A percentile compares a stretch with the other conserved stretches of the same genome.
Evolutionary conservation across 768 basidiomycete species (phyloP).

Genomic region (Hypholoma sublateritium): DNA sequence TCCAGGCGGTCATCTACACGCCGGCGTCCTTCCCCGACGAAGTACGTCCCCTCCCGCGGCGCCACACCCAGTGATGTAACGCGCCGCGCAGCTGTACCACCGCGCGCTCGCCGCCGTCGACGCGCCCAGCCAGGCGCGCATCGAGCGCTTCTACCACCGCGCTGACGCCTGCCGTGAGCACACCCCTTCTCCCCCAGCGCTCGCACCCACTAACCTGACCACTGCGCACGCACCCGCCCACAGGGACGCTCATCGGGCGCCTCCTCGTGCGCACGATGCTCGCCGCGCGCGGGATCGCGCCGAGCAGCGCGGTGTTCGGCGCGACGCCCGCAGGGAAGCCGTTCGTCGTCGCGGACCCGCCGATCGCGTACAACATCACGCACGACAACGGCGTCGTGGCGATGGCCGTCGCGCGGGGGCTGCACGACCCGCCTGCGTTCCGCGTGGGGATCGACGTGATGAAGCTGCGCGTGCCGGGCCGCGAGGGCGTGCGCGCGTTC

Average conservation of each 20-base stretch:
- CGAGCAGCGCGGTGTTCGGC: conserved; percentile 48
- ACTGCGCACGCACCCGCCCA: neutral
- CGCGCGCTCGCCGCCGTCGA: conserved; percentile 60
- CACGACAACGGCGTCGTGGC: conserved; percentile 77
- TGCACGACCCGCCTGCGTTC: conserved; percentile 48
- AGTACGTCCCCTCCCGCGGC: conserved; percentile 22
- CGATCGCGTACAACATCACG: conserved; percentile 77
- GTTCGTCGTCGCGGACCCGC: conserved; percentile 59
- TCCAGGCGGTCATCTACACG: conserved; percentile 45
- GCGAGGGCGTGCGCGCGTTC: conserved; percentile 58
- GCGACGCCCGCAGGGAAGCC: conserved; percentile 72
- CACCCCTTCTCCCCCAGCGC: neutral
- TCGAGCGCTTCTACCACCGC: conserved; percentile 67
- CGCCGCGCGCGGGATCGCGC: conserved; percentile 52
- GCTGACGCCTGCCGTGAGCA: conserved; percentile 75
- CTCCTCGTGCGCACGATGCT: conserved; percentile 69
- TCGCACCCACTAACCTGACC: neutral
- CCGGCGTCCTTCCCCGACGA: conserved; percentile 40
- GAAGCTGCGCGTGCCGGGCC: conserved; percentile 65
- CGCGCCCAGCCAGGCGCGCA: conserved; percentile 49
- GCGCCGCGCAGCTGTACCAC: conserved; percentile 54
- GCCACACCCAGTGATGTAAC: conserved; percentile 4
- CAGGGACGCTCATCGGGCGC: conserved; percentile 79
- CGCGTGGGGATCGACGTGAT: conserved; percentile 81
- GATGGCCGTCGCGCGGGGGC: conserved; percentile 57